phyloP scores from a whole-genome alignment of 805 yeast genomes.

The Yamadazyma phyllophila region DNA sequence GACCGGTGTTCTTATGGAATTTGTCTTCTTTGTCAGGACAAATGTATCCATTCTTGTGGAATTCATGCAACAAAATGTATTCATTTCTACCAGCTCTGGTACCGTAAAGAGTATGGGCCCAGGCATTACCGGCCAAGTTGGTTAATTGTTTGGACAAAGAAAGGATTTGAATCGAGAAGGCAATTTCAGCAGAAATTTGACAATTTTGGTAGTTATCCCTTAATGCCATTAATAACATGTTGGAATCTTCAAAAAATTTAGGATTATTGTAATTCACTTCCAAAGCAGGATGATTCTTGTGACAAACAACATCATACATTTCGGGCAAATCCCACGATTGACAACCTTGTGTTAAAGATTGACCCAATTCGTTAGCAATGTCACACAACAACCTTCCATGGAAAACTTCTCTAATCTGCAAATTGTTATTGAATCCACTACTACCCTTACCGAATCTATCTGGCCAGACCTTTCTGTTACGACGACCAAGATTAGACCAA shows the following conservation, averaged over 20 bases:
- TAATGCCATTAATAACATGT: slow-evolving; percentile 64
- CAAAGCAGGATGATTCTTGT: slow-evolving; percentile 54
- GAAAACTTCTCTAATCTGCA: slow-evolving; percentile 63
- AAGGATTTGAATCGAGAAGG: slow-evolving; percentile 78
- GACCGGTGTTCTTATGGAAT: slow-evolving; percentile 34
- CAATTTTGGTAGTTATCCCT: slow-evolving; percentile 68
- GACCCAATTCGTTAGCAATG: slow-evolving; percentile 92
- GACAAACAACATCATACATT: slow-evolving; percentile 81
- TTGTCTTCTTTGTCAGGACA: slow-evolving; percentile 80
- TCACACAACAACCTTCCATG: slow-evolving; percentile 91
- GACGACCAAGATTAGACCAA: slow-evolving; percentile 84
- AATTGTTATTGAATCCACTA: slow-evolving; percentile 45
- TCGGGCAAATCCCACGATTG: slow-evolving; percentile 93
- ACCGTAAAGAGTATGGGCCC: slow-evolving; percentile 94
- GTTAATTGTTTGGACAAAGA: slow-evolving; percentile 90
- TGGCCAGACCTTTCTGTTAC: slow-evolving; percentile 76
- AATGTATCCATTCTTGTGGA: slow-evolving; percentile 71
- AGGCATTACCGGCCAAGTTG: slow-evolving; percentile 92
- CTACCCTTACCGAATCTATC: slow-evolving; percentile 59
- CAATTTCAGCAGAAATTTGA: slow-evolving; percentile 69
- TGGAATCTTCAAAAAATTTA: slow-evolving; percentile 64
- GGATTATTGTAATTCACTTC: slow-evolving; percentile 75
- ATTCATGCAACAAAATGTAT: slow-evolving; percentile 88
- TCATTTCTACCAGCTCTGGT: slow-evolving; percentile 96
- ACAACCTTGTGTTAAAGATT: slow-evolving; percentile 85